These are phyloP conservation scores for Calonectria naviculata DNA, from an alignment of 2,329 filamentous ascomycete genomes.

Conservation along the genomic window DNA sequence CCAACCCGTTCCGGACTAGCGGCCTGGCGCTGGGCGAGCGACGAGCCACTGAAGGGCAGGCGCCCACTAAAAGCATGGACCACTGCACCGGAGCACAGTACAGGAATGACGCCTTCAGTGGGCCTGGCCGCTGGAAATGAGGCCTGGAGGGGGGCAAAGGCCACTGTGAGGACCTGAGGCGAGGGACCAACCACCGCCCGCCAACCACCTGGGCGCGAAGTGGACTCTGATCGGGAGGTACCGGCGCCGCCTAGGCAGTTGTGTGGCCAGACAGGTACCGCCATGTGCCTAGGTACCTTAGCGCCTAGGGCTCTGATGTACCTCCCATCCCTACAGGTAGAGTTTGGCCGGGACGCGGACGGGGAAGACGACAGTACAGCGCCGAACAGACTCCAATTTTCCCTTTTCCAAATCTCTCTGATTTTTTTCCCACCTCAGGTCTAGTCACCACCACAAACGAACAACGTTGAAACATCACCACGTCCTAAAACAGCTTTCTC, in stretches of 20 bases:
- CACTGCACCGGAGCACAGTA: slow-evolving; percentile 12
- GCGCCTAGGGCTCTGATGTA: slow-evolving; percentile 11
- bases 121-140: slow-evolving; percentile 13
- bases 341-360: slow-evolving; percentile 12
- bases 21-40: slow-evolving; percentile 10
- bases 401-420: slow-evolving; percentile 44
- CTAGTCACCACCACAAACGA: slow-evolving; percentile 44
- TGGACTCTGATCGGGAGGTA: not conserved
- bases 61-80: slow-evolving; percentile 33
- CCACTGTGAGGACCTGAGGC: slow-evolving; percentile 1
- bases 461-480: slow-evolving; percentile 35
- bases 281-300: slow-evolving; percentile 3
- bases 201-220: not conserved
- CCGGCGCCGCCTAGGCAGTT: not conserved
- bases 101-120: slow-evolving; percentile 17
- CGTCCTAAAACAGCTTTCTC: slow-evolving; percentile 13
- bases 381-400: slow-evolving; percentile 43
- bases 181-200: slow-evolving; percentile 2
- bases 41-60: slow-evolving; percentile 22
- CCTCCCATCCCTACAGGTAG: not conserved
- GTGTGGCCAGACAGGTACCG: not conserved
- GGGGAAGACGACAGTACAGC: slow-evolving; percentile 18
- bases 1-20: slow-evolving; percentile 31
- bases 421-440: slow-evolving; percentile 47
- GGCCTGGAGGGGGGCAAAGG: slow-evolving; percentile 11